Evolutionary conservation across 345 rosid species (phyloP).

Genomic region (Arabidopsis thaliana): TAIR10.1 NC_003071.7:12900501-12901000

Average conservation of each 20-base stretch:
- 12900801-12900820: not conserved
- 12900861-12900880: too few relatives aligned
- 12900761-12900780: not conserved
- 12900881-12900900: slow-evolving; percentile 21
- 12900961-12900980: slow-evolving; percentile 47
- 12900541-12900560: slow-evolving; percentile 57
- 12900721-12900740: slow-evolving; percentile 49
- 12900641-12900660: slow-evolving; percentile 52
- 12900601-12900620: slow-evolving; percentile 50
- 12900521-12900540: slow-evolving; percentile 56
- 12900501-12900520: slow-evolving; percentile 34
- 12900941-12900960: slow-evolving; percentile 41
- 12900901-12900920: slow-evolving; percentile 53
- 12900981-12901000: slow-evolving; percentile 43
- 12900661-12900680: slow-evolving; percentile 62
- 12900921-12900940: slow-evolving; percentile 47
- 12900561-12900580: slow-evolving; percentile 53
- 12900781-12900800: not conserved
- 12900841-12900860: too few relatives aligned
- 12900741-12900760: slow-evolving; percentile 21
- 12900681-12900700: slow-evolving; percentile 57
- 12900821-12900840: not conserved
- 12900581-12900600: slow-evolving; percentile 25
- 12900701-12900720: slow-evolving; percentile 55
- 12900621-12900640: slow-evolving; percentile 59